phyloP scores from a whole-genome alignment of 73 alveolate species.

The Paramecium caudatum region DNA sequence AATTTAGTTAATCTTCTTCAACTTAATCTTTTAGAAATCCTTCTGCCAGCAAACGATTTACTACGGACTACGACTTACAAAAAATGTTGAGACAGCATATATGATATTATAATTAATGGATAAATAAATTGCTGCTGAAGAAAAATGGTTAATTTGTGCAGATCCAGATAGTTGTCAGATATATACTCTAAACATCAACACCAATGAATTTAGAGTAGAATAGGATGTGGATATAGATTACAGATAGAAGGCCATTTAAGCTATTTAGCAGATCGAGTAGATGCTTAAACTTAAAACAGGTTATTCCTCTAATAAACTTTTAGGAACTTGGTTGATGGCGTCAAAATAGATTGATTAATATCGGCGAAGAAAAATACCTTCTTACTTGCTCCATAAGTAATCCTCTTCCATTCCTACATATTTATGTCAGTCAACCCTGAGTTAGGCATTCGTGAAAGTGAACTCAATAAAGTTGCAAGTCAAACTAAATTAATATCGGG shows the following conservation, averaged over 20 bases:
- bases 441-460: constrained; percentile 86
- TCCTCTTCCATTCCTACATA: constrained; percentile 76
- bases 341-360: constrained; percentile 65
- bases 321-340: constrained; percentile 72
- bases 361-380: constrained; percentile 73
- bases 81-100: too few species aligned
- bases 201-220: constrained; percentile 18
- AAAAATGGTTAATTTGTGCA: constrained; percentile 45
- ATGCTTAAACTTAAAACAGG: constrained; percentile 40
- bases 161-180: constrained; percentile 60
- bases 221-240: constrained; percentile 37
- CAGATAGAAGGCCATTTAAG: not conserved
- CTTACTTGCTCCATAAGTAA: constrained; percentile 74
- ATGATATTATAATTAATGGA: too few species aligned
- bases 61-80: not conserved
- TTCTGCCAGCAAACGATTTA: constrained; percentile 13
- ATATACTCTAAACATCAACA: constrained; percentile 30
- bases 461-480: constrained; percentile 81
- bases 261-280: not conserved
- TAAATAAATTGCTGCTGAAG: not conserved
- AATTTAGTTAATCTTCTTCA: not conserved
- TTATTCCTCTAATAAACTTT: too few species aligned
- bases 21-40: constrained; percentile 14
- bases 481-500: constrained; percentile 79
- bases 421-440: constrained; percentile 74